Evolutionary conservation across 2,329 filamentous ascomycete species (phyloP).

Genomic region (Biscogniauxia sp.): DNA sequence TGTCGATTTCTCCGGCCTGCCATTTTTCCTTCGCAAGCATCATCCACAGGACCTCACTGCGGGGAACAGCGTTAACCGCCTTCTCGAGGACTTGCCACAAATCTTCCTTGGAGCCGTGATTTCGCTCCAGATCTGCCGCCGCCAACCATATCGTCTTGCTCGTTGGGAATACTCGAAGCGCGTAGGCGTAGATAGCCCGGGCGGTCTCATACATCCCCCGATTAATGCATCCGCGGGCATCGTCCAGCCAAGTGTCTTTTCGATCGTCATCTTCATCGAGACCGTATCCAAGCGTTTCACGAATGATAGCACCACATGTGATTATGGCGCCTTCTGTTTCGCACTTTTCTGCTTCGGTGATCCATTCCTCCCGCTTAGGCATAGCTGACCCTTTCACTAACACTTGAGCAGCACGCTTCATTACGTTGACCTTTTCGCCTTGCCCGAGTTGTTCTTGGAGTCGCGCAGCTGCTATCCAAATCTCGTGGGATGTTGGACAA

Average conservation of each 20-base stretch:
- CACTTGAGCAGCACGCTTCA: conserved; percentile 89
- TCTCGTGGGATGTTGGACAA: conserved; percentile 86
- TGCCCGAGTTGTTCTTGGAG: conserved; percentile 86
- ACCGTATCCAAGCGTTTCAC: conserved; percentile 88
- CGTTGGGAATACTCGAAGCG: conserved; percentile 83
- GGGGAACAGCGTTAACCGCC: conserved; percentile 88
- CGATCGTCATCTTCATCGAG: conserved; percentile 95
- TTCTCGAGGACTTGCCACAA: conserved; percentile 86
- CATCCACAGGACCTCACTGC: conserved; percentile 91
- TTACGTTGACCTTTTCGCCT: conserved; percentile 78
- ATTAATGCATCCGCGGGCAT: conserved; percentile 78
- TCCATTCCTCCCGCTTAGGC: conserved; percentile 97
- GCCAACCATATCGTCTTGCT: conserved; percentile 88
- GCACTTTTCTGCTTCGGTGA: conserved; percentile 88
- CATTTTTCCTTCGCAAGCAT: conserved; percentile 94
- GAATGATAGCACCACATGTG: conserved; percentile 86
- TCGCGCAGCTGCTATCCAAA: conserved; percentile 93
- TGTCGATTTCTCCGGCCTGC: conserved; percentile 83
- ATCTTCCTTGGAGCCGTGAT: conserved; percentile 79
- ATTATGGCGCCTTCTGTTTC: conserved; percentile 86
- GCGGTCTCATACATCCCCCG: conserved; percentile 86
- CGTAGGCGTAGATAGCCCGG: conserved; percentile 88
- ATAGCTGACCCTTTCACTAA: conserved; percentile 90
- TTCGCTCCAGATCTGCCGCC: conserved; percentile 86
- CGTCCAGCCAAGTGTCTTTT: conserved; percentile 93